Base-by-base conservation (phyloP, 129 eudicot species). In the Cynara cardunculus region DNA sequence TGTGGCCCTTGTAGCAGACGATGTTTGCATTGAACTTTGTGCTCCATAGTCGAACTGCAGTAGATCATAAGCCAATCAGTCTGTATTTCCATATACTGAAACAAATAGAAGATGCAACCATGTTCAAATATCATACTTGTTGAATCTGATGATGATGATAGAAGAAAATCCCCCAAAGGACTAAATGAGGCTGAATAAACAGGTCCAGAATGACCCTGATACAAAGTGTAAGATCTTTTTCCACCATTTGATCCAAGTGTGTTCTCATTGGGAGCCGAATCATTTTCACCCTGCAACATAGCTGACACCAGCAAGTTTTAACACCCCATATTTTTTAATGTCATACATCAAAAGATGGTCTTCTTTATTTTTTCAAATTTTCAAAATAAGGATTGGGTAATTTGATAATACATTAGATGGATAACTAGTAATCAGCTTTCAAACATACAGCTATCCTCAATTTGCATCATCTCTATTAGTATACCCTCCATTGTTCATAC, bases 1-100 rank as follows among this genome's bases (percentile, higher is more conserved):
- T 96, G 75, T 96, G 99, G 80, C 98, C 98, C 87, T 93, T 96
- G 88, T 96, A 96, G 91, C 95, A 91, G 37, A 96, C 99, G 68
- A 96, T 88, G 79, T 96, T 96, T 41, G 99, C 97, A 88, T 96
- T 96, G 44, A 96, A 82, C 44, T 89, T 92, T 74, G 95, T 92
- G 90, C 97, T 91, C 99, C 99, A 96, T 61, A 96, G 78, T 71
- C 99, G 88, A 80, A 94, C 98, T 94, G 97, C 88, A 83, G 65
- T 30, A 70, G 39, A 71, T 32, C 18, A 72, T 56, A 70, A 69
- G 62, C 69, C 2, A 25, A 75, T 76, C 56, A 21, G 71, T 72
- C 21, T 30, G 31, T 64, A 64, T 12, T 34, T 27, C 11, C 32
- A 27, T 81, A 12, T 62, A 41, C 56, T 0, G 7, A 65, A 18